Evolutionary conservation across 768 basidiomycete genomes (phyloP), one percentile per base, ranked within the genome.

Genomic region (Tricholomella constricta): DNA sequence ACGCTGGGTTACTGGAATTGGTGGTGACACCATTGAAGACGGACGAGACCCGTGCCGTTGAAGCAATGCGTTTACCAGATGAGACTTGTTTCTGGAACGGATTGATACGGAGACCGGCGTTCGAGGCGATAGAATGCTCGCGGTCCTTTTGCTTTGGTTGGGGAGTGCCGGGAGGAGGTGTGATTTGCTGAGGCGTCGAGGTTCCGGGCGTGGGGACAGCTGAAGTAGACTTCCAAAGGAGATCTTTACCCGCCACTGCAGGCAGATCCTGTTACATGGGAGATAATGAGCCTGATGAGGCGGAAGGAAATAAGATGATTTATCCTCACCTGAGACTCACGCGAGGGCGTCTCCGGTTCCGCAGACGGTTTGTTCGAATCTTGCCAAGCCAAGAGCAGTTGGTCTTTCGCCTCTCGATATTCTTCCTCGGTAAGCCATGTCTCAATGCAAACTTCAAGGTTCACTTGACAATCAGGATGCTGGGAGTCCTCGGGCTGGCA

Each of bases 371-470:
- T 75, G 20, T 75, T 74, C 14, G 76, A 69, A 55, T 89, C 86
- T 63, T 89, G 88, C 87, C 87, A 89, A 15, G 82, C 84, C 15
- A 91, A 66, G 32, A 82, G 73, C 51, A 78, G 78, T 35, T 77
- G 74, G 15, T 77, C 75, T 58, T 89, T 89, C 1, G 86, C 85
- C 43, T 77, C 76, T 45, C 76, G 73, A 65, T 88, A 86, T 59
- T 89, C 84, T 51, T 84, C 86, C 50, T 91, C 89, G 10, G 83
- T 83, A 48, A 90, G 75, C 90, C 90, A 93, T 17, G 75, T 77
- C 65, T 91, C 89, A n/a, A 91, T 79, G 59, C 79, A 87, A 26
- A 91, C 83, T 56, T 88, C 83, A 22, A 90, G 70, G 53, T 84
- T 81, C 19, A 79, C 82, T 48, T 81, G 70, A 38, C 81, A 80